phyloP scores from a whole-genome alignment of 208 protist species.

The Leishmania mexicana region DNA sequence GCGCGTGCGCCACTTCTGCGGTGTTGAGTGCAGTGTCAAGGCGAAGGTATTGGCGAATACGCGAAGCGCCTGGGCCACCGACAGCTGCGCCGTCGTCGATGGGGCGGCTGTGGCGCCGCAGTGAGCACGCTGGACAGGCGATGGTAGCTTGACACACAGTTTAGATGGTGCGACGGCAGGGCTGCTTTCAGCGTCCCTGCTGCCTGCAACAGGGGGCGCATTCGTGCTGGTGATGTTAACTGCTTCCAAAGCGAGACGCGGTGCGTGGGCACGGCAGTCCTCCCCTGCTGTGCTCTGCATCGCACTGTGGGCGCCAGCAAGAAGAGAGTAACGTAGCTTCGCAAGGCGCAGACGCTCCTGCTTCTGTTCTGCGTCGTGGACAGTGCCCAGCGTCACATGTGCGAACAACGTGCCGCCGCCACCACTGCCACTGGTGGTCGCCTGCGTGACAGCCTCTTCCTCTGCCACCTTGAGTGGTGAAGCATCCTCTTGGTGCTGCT shows the following conservation, averaged over 20 bases:
- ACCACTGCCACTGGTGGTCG: neutral
- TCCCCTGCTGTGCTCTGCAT: constrained; percentile 12
- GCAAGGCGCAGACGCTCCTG: constrained; percentile 4
- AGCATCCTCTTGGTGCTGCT: neutral
- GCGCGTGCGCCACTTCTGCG: constrained; percentile 9
- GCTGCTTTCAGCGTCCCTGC: neutral
- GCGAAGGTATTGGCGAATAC: constrained; percentile 32
- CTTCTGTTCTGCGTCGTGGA: neutral
- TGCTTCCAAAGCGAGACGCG: neutral
- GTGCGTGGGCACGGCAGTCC: constrained; percentile 11
- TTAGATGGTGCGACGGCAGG: neutral
- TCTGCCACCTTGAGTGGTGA: neutral
- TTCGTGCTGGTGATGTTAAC: neutral
- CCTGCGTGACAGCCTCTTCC: neutral
- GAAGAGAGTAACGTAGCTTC: constrained; percentile 8
- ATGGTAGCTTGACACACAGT: neutral
- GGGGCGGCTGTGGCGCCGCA: neutral
- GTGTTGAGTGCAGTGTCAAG: constrained; percentile 26
- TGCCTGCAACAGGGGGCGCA: neutral
- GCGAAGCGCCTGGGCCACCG: constrained; percentile 7
- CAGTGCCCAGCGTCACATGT: neutral
- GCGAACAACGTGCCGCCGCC: neutral
- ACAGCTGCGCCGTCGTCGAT: neutral
- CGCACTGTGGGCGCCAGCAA: constrained; percentile 22
- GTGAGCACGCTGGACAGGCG: neutral